phyloP scores from a whole-genome alignment of 148 eudicot genomes.

The Agrostemma githago region DNA sequence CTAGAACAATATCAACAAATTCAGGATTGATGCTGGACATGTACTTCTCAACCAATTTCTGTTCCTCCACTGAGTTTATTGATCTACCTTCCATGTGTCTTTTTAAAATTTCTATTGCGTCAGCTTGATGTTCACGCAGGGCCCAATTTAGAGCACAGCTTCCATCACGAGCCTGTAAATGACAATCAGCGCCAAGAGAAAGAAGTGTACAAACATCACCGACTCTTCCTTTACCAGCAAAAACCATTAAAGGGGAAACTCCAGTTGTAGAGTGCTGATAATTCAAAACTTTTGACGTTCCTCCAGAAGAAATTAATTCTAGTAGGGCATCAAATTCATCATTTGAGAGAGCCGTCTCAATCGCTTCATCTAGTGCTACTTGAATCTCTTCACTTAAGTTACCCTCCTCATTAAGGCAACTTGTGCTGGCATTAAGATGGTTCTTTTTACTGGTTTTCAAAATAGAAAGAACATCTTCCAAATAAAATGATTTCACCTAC shows the following conservation, averaged over 20 bases:
- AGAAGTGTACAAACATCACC: conserved; percentile 85
- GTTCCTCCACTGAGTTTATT: conserved; percentile 43
- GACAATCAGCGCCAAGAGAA: conserved; percentile 75
- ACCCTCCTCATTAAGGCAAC: conserved; percentile 30
- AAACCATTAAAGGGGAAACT: conserved; percentile 85
- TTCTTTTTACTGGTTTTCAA: conserved; percentile 41
- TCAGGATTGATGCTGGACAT: conserved; percentile 60
- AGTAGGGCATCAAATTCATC: conserved; percentile 75
- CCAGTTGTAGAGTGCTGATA: conserved; percentile 77
- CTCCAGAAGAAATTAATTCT: conserved; percentile 59
- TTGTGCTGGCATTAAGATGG: conserved; percentile 37
- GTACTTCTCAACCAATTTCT: conserved; percentile 53
- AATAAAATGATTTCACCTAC: conserved; percentile 73
- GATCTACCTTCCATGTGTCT: conserved; percentile 44
- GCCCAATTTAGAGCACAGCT: conserved; percentile 78
- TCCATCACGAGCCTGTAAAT: conserved; percentile 62
- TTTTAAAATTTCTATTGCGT: conserved; percentile 57
- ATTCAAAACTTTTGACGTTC: conserved; percentile 42
- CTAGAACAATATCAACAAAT: conserved; percentile 53
- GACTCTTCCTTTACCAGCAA: conserved; percentile 72
- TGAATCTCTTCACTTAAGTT: conserved; percentile 46
- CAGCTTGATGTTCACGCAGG: conserved; percentile 49
- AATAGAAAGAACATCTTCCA: conserved; percentile 73
- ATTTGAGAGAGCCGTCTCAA: conserved; percentile 56
- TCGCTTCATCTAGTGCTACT: conserved; percentile 78